Evolutionary conservation across 441 rosid genomes (phyloP).

Genomic region (Eutrema salsugineum): DNA sequence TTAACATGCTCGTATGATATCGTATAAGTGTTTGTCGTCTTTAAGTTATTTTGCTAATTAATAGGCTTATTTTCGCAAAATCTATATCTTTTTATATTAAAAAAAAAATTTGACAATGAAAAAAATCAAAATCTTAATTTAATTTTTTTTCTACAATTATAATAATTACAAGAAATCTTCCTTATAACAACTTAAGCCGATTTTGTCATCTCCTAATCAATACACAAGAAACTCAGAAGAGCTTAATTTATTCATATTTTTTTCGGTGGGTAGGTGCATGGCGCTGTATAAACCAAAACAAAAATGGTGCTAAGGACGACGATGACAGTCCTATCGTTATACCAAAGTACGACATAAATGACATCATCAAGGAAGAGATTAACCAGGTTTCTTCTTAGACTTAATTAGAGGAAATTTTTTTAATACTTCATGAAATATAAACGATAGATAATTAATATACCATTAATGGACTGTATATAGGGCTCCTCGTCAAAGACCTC

Average conservation of each 20-base stretch:
- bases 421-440: neutral
- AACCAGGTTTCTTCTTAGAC: neutral
- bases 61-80: neutral
- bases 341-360: slow-evolving; percentile 7
- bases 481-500: slow-evolving; percentile 13
- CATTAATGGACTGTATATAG: no score
- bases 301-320: neutral
- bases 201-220: neutral
- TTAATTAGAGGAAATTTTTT: neutral
- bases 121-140: neutral
- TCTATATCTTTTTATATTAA: no score
- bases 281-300: neutral
- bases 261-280: neutral
- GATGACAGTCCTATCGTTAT: neutral
- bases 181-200: neutral
- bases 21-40: neutral
- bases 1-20: neutral
- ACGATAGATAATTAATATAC: neutral
- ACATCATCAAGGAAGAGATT: neutral
- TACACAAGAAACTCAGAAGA: neutral
- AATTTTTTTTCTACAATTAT: neutral
- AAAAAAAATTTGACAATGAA: no score
- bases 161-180: neutral
- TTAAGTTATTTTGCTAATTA: neutral
- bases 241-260: neutral